These are phyloP conservation scores for Ophiocordyceps camponoti-saundersi DNA, from an alignment of 2,329 filamentous ascomycete species.

Conservation along the genomic window DNA sequence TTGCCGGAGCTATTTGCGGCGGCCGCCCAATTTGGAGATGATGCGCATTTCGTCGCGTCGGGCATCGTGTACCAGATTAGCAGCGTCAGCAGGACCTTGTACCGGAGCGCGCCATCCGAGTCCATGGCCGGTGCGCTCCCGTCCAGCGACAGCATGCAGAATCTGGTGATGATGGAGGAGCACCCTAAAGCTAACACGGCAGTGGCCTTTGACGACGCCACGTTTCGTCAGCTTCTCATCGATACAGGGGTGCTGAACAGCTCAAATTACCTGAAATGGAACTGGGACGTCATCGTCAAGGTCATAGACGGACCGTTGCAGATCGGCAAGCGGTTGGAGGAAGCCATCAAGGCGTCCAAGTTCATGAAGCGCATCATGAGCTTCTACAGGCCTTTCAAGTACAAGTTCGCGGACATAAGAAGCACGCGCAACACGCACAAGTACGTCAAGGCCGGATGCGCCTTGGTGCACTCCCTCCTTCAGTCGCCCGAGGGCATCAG, in stretches of 20 bases:
- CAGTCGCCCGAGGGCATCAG: slow-evolving; percentile 72
- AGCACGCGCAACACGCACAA: slow-evolving; percentile 89
- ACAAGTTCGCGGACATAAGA: slow-evolving; percentile 76
- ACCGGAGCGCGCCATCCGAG: slow-evolving; percentile 49
- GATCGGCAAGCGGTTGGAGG: slow-evolving; percentile 80
- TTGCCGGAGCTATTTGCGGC: slow-evolving; percentile 71
- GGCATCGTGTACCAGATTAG: slow-evolving; percentile 96
- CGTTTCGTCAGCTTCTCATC: slow-evolving; percentile 46
- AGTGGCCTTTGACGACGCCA: slow-evolving; percentile 37
- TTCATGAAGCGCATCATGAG: slow-evolving; percentile 90
- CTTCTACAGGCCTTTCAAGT: slow-evolving; percentile 95
- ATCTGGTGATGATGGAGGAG: slow-evolving; percentile 36
- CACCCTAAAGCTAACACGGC: slow-evolving; percentile 32
- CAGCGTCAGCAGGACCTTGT: slow-evolving; percentile 85
- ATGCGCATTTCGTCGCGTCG: slow-evolving; percentile 64
- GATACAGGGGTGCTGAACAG: slow-evolving; percentile 79
- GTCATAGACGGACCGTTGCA: slow-evolving; percentile 86
- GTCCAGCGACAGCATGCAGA: slow-evolving; percentile 26
- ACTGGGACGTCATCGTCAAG: slow-evolving; percentile 83
- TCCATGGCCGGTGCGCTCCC: slow-evolving; percentile 19
- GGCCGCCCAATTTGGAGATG: slow-evolving; percentile 53
- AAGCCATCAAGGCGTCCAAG: slow-evolving; percentile 86
- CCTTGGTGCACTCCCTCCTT: slow-evolving; percentile 69
- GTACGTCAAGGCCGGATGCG: slow-evolving; percentile 80
- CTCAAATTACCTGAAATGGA: slow-evolving; percentile 89